Base-by-base conservation (phyloP, 2,329 filamentous ascomycete genomes). In the Colletotrichum ledebouriae region DNA sequence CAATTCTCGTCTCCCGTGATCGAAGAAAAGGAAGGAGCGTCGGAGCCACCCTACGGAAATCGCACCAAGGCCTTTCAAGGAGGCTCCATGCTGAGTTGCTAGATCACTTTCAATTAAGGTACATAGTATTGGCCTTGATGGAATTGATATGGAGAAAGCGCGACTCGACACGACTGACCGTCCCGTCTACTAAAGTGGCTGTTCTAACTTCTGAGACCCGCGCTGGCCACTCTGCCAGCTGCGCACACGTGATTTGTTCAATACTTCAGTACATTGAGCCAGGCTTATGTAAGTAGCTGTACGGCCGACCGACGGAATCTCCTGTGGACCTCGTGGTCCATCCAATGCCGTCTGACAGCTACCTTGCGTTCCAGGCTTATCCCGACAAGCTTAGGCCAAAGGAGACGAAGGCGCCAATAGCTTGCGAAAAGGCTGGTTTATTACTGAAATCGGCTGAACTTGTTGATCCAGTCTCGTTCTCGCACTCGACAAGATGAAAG, bases 41-140 rank as follows among this genome's bases (percentile, higher is more conserved):
- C 47, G 55, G 65, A 68, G 61, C 65, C 61, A 68, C 65, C 65
- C 55, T 46, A 65, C 39, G 42, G 37, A 55, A 67, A 37, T 52
- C 49, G 20, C 34, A 34, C 53, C 33, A 49, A 41, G 42, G 47
- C 6, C 22, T 58, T 29, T 68, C 65, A 68, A 68, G 61, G 61
- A 60, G 61, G 61, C 55, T 68, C 61, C 65, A 68, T 66, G 64
- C 64, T 59, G 53, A 20, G 59, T n/a, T 39, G 53, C 47, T 60
- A 42, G 55, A 33, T 44, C 34, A 41, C 34, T 56, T 66, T 41
- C 61, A 42, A 56, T 17, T 17, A 17, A 17, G 17, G 17, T 59
- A 59, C 61, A 68, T 33, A 33, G 42, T 53, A 65, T 55, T 10
- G 55, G 65, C 49, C 59, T 66, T 56, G 49, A 68, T 33, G 46